Percentiles rank a stretch among this genome's conserved stretches.
Evolutionary conservation across 257 asterid genomes (phyloP).

Genomic region (Solanum arcanum): DNA sequence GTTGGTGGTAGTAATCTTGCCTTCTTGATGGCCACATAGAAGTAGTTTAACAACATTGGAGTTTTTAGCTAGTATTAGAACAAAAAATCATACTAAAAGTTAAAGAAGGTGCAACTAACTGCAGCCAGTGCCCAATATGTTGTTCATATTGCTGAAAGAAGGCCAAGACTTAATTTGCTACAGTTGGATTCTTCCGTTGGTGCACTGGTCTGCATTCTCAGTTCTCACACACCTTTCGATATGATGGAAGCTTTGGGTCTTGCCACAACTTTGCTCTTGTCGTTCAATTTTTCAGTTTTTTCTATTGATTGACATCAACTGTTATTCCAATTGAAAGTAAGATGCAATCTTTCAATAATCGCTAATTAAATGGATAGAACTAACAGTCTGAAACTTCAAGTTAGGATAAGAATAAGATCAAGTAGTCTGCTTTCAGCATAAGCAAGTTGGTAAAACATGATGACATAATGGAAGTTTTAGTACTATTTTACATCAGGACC

Average conservation of each 20-base stretch:
- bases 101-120: neutral
- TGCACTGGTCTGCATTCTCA: neutral
- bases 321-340: neutral
- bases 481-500: neutral
- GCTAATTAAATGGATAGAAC: neutral
- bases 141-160: neutral
- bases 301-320: neutral
- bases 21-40: neutral
- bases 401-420: neutral
- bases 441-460: neutral
- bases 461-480: neutral
- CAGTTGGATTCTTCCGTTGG: neutral
- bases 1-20: neutral
- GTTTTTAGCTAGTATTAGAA: neutral
- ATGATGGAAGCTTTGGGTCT: neutral
- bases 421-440: neutral
- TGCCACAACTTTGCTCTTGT: neutral
- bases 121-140: neutral
- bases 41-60: neutral
- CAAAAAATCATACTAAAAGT: neutral
- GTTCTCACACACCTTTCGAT: neutral
- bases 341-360: neutral
- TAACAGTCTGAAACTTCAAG: neutral
- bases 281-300: neutral
- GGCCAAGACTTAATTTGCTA: neutral